Base-by-base conservation (phyloP, 129 eudicot genomes). In the Sambucus nigra region DNA sequence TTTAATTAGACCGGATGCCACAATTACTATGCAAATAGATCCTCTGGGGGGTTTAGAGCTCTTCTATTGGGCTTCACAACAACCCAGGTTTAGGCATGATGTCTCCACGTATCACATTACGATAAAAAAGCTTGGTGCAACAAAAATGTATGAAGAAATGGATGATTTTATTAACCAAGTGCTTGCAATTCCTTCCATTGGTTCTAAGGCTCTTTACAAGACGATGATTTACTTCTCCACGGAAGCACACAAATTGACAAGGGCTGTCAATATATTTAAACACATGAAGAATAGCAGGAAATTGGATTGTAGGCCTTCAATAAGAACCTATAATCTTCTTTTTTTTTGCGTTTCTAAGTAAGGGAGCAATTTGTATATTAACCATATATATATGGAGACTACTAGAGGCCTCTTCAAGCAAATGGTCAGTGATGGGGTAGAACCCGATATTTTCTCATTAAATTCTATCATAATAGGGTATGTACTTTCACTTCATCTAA, bases 381-480 rank as follows among this genome's bases (percentile, higher is more conserved):
- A 92, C 46, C 73, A 86, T 42, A 27, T 82, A 82, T 92, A 86
- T 66, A 86, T 86, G 99, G 84, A 75, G 46, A 77, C 94, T 15
- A 75, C 75, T 65, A 73, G 84, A 24, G 69, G 75, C 62, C 73
- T 92, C 63, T 92, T 92, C 59, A 86, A 74, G 78, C 91, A 82
- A 63, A 78, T 92, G 99, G 65, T 92, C 19, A 74, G 75, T 77
- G 96, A 82, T 59, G 87, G 96, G 19, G 59, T 86, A 62, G 82
- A 80, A 38, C 99, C 99, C 0, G 96, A 92, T 64, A 70, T 82
- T 48, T 82, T 76, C 44, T 70, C 87, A 18, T 69, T 92, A 71
- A 92, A 92, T 73, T 69, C 72, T 19, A 77, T 92, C 91, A 86
- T 92, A 41, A 80, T 76, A 57, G 99, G 99, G 6, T 92, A 92